Conservation (phyloP, 1,284 basidiomycete species). For the Boletus mariae region DNA sequence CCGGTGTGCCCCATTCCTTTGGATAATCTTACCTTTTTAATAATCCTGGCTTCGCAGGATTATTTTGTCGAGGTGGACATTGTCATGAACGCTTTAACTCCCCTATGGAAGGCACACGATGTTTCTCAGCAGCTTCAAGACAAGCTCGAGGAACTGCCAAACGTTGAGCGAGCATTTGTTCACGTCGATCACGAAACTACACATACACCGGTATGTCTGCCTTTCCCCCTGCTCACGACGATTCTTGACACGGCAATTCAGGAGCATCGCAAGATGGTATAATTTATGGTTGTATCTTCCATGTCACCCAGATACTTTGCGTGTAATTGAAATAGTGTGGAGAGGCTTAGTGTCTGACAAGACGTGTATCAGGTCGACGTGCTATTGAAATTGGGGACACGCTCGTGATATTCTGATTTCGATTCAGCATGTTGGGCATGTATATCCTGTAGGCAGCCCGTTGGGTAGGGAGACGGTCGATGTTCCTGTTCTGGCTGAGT, state of each 20-base stretch:
- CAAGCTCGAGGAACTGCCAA: slow-evolving; percentile 87
- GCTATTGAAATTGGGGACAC: slow-evolving; percentile 9
- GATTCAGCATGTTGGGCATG: not conserved
- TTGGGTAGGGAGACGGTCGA: not conserved
- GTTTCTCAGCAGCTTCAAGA: slow-evolving; percentile 90
- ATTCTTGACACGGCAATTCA: slow-evolving; percentile 8
- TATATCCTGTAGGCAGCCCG: not conserved
- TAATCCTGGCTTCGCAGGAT: slow-evolving; percentile 42
- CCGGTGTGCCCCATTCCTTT: slow-evolving; percentile 42
- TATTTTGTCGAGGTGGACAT: slow-evolving; percentile 96
- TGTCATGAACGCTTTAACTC: slow-evolving; percentile 87
- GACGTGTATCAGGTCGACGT: slow-evolving; percentile 1
- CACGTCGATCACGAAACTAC: slow-evolving; percentile 92
- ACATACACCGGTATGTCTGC: slow-evolving; percentile 65
- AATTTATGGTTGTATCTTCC: not conserved
- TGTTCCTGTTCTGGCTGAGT: no score
- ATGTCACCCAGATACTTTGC: not conserved
- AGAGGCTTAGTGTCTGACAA: not conserved
- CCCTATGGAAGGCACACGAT: slow-evolving; percentile 91
- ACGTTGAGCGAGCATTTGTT: slow-evolving; percentile 89
- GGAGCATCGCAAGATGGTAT: slow-evolving; percentile 34
- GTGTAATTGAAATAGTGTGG: not conserved
- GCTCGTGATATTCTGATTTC: not conserved
- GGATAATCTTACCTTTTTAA: not conserved
- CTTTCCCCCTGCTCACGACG: not conserved